These are phyloP conservation scores for Hymenoscyphus fructigenus DNA, from an alignment of 2,329 filamentous ascomycete genomes.

Conservation along the genomic window DNA sequence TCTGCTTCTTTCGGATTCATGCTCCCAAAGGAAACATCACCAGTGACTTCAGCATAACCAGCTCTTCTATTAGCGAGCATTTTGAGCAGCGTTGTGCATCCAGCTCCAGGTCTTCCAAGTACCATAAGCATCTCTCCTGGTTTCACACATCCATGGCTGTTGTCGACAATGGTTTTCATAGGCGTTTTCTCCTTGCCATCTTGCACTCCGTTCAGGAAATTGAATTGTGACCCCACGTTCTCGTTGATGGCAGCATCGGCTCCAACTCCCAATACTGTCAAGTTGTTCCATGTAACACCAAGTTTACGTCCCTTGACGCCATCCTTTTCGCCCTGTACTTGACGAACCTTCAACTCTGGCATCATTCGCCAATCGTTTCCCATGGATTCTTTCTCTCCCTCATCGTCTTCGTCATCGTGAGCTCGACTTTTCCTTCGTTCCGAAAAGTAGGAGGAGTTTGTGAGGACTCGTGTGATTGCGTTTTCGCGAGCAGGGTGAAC, in stretches of 20 bases:
- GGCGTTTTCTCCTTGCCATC: conserved; percentile 60
- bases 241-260: conserved; percentile 34
- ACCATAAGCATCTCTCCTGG: conserved; percentile 73
- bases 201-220: conserved; percentile 19
- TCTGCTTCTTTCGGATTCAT: conserved; percentile 43
- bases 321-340: conserved; percentile 29
- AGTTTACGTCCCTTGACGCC: conserved; percentile 35
- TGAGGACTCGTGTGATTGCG: conserved; percentile 17
- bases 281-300: conserved; percentile 34
- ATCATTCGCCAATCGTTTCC: conserved; percentile 32
- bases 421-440: conserved; percentile 14
- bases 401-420: conserved; percentile 28
- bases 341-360: conserved; percentile 30
- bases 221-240: conserved; percentile 32
- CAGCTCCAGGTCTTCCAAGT: conserved; percentile 65
- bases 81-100: conserved; percentile 71
- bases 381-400: conserved; percentile 16
- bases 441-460: conserved; percentile 22
- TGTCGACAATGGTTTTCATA: conserved; percentile 62
- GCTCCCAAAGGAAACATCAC: conserved; percentile 57
- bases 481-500: background rate
- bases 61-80: conserved; percentile 63
- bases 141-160: conserved; percentile 66
- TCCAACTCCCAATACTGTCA: conserved; percentile 35
- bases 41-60: conserved; percentile 58